phyloP scores from a whole-genome alignment of 768 basidiomycete species.

The Rhizopogon salebrosus region DNA sequence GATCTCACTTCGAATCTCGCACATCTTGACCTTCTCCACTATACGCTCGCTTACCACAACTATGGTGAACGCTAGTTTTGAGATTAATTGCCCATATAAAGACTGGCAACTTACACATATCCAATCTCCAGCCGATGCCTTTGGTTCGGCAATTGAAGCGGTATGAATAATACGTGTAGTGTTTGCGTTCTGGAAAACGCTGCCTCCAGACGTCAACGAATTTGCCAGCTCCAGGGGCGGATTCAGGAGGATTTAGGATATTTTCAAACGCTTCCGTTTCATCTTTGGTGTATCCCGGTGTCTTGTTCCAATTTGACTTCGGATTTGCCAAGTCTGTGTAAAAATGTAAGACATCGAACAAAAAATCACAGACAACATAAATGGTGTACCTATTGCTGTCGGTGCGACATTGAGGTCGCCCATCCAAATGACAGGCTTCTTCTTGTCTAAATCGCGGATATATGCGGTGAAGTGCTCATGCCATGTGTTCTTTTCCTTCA shows the following conservation, averaged over 20 bases:
- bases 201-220: slow-evolving; percentile 82
- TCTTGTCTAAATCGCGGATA: slow-evolving; percentile 64
- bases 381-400: slow-evolving; percentile 52
- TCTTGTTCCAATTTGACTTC: slow-evolving; percentile 82
- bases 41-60: slow-evolving; percentile 76
- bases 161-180: slow-evolving; percentile 84
- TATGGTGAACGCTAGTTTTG: slow-evolving; percentile 23
- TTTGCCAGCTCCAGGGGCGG: slow-evolving; percentile 31
- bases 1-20: slow-evolving; percentile 81
- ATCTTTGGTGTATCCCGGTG: slow-evolving; percentile 76
- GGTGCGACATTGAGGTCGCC: slow-evolving; percentile 89
- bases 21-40: slow-evolving; percentile 60
- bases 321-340: slow-evolving; percentile 60
- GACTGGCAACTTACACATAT: slow-evolving; percentile 58
- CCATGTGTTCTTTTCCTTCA: slow-evolving; percentile 76
- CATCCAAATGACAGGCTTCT: slow-evolving; percentile 84
- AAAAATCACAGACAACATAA: neutral
- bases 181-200: slow-evolving; percentile 57
- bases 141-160: slow-evolving; percentile 76
- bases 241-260: slow-evolving; percentile 51
- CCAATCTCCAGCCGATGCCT: slow-evolving; percentile 83
- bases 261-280: slow-evolving; percentile 73
- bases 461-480: slow-evolving; percentile 71
- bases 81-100: neutral
- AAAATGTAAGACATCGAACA: neutral